These are phyloP conservation scores for Magnolia sinica DNA, from an alignment of 164 flowering plant genomes.

Conservation along the genomic window DNA sequence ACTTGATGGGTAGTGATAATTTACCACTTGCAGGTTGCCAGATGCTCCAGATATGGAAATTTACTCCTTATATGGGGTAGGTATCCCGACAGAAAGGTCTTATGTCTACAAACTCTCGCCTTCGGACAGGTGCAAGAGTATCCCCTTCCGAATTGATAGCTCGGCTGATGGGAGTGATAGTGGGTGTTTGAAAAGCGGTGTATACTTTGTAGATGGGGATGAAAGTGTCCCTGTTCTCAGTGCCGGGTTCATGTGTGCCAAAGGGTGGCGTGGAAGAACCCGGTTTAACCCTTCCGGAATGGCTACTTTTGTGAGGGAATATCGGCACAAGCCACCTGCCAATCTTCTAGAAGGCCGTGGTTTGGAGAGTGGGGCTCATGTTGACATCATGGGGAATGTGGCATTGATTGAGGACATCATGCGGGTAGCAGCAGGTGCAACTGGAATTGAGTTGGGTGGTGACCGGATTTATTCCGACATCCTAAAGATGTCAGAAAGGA, in stretches of 20 bases:
- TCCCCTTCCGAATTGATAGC: constrained; percentile 65
- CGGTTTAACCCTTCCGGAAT: constrained; percentile 74
- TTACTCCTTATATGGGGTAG: constrained; percentile 63
- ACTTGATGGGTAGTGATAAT: background rate
- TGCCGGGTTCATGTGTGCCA: constrained; percentile 81
- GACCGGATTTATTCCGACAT: constrained; percentile 63
- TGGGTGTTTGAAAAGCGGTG: constrained; percentile 54
- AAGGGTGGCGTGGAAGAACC: constrained; percentile 67
- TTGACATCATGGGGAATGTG: constrained; percentile 77
- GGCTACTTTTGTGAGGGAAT: constrained; percentile 52
- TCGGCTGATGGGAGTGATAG: constrained; percentile 37
- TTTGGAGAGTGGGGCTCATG: constrained; percentile 61
- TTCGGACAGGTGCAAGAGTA: constrained; percentile 47
- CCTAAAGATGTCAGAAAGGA: constrained; percentile 46
- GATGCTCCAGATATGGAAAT: constrained; percentile 83
- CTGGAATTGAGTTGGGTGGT: constrained; percentile 54
- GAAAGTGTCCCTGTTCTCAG: constrained; percentile 67
- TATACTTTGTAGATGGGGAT: constrained; percentile 66
- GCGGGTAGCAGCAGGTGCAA: constrained; percentile 68
- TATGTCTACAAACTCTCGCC: constrained; percentile 62
- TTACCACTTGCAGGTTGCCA: constrained; percentile 39
- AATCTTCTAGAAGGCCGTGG: constrained; percentile 65
- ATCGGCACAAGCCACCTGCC: constrained; percentile 58
- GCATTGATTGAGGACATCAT: constrained; percentile 68
- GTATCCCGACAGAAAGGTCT: constrained; percentile 76